Conservation (phyloP, 1,284 basidiomycete genomes). For the Heterobasidion parviporum region DNA sequence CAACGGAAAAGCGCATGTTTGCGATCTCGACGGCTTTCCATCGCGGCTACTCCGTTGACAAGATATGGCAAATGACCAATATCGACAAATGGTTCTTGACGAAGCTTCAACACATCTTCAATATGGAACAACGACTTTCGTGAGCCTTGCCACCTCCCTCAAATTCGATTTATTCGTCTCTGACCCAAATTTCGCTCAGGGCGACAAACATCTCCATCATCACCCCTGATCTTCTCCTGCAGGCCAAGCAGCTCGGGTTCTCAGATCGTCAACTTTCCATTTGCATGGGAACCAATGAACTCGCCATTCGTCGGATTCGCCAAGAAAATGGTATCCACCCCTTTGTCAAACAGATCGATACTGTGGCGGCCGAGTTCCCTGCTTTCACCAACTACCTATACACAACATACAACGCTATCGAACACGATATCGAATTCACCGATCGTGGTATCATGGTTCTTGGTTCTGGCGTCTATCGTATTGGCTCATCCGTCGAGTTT, state of each 20-base stretch:
- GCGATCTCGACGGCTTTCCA: conserved; percentile 87
- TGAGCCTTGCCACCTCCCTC: conserved; percentile 28
- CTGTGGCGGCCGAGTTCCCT: conserved; percentile 97
- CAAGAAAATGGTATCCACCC: conserved; percentile 81
- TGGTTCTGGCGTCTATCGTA: conserved; percentile 97
- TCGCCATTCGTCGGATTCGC: conserved; percentile 81
- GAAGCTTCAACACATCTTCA: conserved; percentile 77
- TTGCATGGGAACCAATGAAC: conserved; percentile 79
- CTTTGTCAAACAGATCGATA: conserved; percentile 98
- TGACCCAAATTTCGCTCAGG: conserved; percentile 29
- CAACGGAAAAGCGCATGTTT: conserved; percentile 89
- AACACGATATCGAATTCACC: conserved; percentile 85
- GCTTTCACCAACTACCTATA: conserved; percentile 99
- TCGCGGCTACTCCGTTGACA: conserved; percentile 88
- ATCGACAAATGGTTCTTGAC: conserved; percentile 98
- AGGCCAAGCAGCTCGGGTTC: conserved; percentile 94
- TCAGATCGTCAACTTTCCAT: conserved; percentile 86
- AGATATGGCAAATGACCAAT: conserved; percentile 94
- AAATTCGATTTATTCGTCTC: neutral
- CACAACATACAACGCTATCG: conserved; percentile 93
- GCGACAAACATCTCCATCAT: conserved; percentile 65
- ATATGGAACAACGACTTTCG: conserved; percentile 73
- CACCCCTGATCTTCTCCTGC: conserved; percentile 59
- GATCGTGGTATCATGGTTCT: conserved; percentile 96
- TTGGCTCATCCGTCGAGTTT: conserved; percentile 98